Evolutionary conservation across 768 basidiomycete genomes (phyloP), one percentile per base, ranked within the genome.

Genomic region (Leccinum ochraceum): DNA sequence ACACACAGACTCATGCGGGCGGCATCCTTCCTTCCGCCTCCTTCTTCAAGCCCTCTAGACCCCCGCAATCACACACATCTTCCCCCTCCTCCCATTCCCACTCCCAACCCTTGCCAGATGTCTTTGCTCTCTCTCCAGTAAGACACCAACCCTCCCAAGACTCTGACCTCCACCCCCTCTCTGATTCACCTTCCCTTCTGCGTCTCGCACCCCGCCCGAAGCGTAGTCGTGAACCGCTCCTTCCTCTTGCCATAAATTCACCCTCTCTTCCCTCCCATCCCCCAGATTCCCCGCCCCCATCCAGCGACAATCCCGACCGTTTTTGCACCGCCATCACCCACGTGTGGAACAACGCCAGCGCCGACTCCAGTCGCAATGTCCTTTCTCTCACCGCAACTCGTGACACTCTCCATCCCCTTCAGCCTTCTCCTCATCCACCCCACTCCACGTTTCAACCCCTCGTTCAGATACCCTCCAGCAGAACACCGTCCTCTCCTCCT

Each of bases 21-120:
- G 90, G 89, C 34, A 88, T 92, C 20, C 85, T 87, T 58, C 90
- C 92, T 16, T 86, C 90, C 10, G 84, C 89, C 5, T 87, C 88
- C 7, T 92, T 93, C 77, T 92, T 92, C 69, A 84, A 80, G 22
- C 89, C 90, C 4, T 82, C 86, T 5, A 80, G 86, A 54, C 90
- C 89, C 0, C 72, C 73, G 24, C 77, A 84, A 63, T 81, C 79
- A 32, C 82, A 72, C 24, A 78, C 77, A 26, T 69, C 78, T 54
- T 76, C 74, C 54, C 65, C 65, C 55, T 73, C 72, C 48, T 72
- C 71, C 54, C 72, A 68, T 60, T 46, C 68, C 64, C 50, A 75
- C 67, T 36, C 69, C 64, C 11, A 69, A 67, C 49, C 72, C 56
- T 26, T 58, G 63, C 20, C 60, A 24, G 74, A 79, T 39, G 69